These are phyloP conservation scores for Jamesozyma gamospora DNA, from an alignment of 805 yeast species.

Conservation along the genomic window DNA sequence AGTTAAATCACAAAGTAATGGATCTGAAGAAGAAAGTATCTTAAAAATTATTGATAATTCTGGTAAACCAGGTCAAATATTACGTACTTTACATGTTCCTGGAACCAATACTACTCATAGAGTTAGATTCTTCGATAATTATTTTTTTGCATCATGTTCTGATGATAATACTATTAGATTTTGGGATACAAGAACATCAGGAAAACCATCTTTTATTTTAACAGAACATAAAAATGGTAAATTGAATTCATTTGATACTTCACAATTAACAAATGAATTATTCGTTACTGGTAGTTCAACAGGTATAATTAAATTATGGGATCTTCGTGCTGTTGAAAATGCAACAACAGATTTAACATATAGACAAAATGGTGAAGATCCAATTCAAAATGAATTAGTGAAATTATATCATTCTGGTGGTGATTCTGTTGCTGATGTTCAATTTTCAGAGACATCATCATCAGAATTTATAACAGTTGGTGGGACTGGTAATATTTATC, in stretches of 20 bases:
- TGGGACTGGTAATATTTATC: conserved; percentile 27
- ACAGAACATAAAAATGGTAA: conserved; percentile 23
- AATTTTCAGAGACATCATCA: conserved; percentile 23
- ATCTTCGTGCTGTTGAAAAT: conserved; percentile 23
- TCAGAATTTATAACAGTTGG: conserved; percentile 27
- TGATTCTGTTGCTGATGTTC: conserved; percentile 26
- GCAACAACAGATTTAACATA: conserved; percentile 18
- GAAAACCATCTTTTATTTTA: conserved; percentile 18
- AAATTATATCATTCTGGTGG: conserved; percentile 25
- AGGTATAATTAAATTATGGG: conserved; percentile 29
- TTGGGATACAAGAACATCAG: conserved; percentile 26
- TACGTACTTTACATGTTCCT: conserved; percentile 22
- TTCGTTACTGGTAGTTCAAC: conserved; percentile 27
- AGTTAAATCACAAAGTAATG: conserved; percentile 24
- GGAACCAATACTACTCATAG: conserved; percentile 25
- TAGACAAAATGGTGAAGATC: conserved; percentile 23
- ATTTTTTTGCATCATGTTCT: conserved; percentile 25
- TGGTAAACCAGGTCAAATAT: conserved; percentile 23
- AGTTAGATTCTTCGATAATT: conserved; percentile 25
- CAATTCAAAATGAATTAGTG: conserved; percentile 21
- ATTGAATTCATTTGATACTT: conserved; percentile 22
- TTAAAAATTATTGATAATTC: conserved; percentile 26
- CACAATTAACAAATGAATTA: conserved; percentile 20
- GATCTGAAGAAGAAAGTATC: conserved; percentile 22
- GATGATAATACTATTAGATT: conserved; percentile 26